Evolutionary conservation across 2,329 filamentous ascomycete genomes (phyloP), one percentile per base, ranked within the genome.

Genomic region (Pseudopyrenochaeta lycopersici): DNA sequence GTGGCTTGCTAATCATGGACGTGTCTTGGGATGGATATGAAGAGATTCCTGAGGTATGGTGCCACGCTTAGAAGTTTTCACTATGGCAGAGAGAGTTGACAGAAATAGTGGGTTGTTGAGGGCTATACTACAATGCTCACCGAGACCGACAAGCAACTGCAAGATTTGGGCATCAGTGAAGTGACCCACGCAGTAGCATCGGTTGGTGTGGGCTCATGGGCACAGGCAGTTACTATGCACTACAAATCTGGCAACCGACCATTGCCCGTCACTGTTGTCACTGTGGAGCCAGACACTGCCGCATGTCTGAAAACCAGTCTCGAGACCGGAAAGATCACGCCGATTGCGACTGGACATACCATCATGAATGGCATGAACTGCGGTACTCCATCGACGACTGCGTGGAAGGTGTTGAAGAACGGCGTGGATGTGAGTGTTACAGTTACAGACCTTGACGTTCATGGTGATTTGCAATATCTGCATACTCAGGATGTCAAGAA

Each of bases 361-460:
- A 90, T 90, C 62, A 92, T 92, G 89, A 82, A 83, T 33, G 90
- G 89, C 0, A 84, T 92, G 77, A 86, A 90, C 60, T 92, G 89
- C 56, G 89, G 88, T 0, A 90, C 87, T 0, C 80, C 90, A 0
- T 90, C 88, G 0, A 78, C 78, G 0, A 85, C 82, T 0, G 87
- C 89, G 0, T 93, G 88, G 87, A 80, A 85, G 0, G 67, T 85
- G 0, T 69, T 93, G 3, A 73, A 77, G 7, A 67, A 77, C 0
- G 84, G 86, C 0, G 80, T 91, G 0, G 85, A 90, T 73, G 84
- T 82, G 1, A 84, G 82, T 46, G 73, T 88, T 0, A 83, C 82
- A 0, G 81, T 92, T 0, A 84, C 82, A 0, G 89, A 90, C 59
- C 69, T 72, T 11, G 87, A 92, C 54, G 80, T 84, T 0, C 88